A percentile compares a stretch with the other conserved stretches of the same genome.
These are phyloP conservation scores for Talaromyces ruber DNA, from an alignment of 495 filamentous ascomycete species.

Conservation along the genomic window DNA sequence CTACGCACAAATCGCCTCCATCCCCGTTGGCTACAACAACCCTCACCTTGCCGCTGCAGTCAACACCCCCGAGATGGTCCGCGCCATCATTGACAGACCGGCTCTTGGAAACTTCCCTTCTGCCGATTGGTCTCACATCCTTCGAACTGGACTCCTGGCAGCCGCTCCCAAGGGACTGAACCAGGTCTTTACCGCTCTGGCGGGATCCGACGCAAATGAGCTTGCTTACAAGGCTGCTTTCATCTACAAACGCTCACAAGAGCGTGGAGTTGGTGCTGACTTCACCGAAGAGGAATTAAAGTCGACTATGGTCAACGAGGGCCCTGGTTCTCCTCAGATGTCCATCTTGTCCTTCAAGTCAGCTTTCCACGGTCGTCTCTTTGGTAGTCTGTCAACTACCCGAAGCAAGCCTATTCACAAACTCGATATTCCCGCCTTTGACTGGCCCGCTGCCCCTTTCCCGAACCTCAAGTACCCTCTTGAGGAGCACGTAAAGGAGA, in stretches of 20 bases:
- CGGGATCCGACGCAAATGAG: slow-evolving; percentile 96
- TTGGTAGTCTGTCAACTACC: slow-evolving; percentile 86
- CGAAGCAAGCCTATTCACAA: slow-evolving; percentile 98
- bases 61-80: slow-evolving; percentile 68
- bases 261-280: slow-evolving; percentile 72
- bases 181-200: slow-evolving; percentile 95
- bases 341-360: slow-evolving; percentile 92
- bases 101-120: slow-evolving; percentile 96
- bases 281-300: slow-evolving; percentile 77
- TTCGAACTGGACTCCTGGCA: slow-evolving; percentile 79
- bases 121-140: slow-evolving; percentile 75
- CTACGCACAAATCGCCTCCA: slow-evolving; percentile 94
- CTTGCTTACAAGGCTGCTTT: slow-evolving; percentile 99
- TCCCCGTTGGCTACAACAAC: slow-evolving; percentile 97
- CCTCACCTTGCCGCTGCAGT: slow-evolving; percentile 65
- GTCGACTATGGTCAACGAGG: slow-evolving; percentile 76
- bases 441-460: slow-evolving; percentile 97
- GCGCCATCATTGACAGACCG: slow-evolving; percentile 83
- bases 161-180: slow-evolving; percentile 86
- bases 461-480: slow-evolving; percentile 86
- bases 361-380: slow-evolving; percentile 92
- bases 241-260: slow-evolving; percentile 87
- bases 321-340: slow-evolving; percentile 72
- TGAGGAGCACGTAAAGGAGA: slow-evolving; percentile 73
- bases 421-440: slow-evolving; percentile 94